phyloP scores from a whole-genome alignment of 2,329 filamentous ascomycete genomes.

The Ophiostoma tasmaniense region DNA sequence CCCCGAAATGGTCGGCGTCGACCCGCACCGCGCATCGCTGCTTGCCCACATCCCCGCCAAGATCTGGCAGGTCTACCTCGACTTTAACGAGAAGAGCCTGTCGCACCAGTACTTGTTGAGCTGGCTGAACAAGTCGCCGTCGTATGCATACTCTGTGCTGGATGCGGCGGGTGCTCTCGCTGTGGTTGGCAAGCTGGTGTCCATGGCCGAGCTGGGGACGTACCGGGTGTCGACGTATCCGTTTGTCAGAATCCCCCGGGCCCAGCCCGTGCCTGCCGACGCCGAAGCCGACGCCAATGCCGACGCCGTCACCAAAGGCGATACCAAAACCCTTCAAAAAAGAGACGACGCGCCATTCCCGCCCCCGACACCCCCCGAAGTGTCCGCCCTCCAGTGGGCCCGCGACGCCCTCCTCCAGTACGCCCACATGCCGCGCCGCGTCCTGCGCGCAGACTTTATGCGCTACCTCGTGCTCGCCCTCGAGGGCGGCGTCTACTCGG shows the following conservation, averaged over 20 bases:
- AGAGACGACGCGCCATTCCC: neutral
- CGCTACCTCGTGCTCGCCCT: conserved; percentile 26
- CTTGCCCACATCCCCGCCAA: conserved; percentile 22
- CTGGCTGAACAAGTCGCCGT: conserved; percentile 20
- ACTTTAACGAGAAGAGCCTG: conserved; percentile 15
- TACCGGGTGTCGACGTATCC: conserved; percentile 11
- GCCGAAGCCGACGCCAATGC: too few relatives aligned
- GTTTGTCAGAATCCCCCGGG: neutral
- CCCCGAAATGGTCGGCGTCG: conserved; percentile 2
- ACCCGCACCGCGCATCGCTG: neutral
- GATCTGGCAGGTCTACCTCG: conserved; percentile 24
- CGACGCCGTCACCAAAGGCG: too few relatives aligned
- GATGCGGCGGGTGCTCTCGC: conserved; percentile 18
- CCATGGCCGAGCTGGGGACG: conserved; percentile 14
- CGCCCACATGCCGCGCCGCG: conserved; percentile 19
- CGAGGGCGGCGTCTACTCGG: conserved; percentile 43
- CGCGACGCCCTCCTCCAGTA: conserved; percentile 18
- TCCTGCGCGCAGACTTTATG: conserved; percentile 23
- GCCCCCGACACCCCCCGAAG: neutral
- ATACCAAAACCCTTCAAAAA: too few relatives aligned
- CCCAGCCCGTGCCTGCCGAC: too few relatives aligned
- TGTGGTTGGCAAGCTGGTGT: conserved; percentile 19
- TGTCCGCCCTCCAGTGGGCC: conserved; percentile 10
- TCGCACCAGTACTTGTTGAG: conserved; percentile 11
- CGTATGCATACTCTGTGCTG: conserved; percentile 22